These are phyloP conservation scores for Oenanthe javanica DNA, from an alignment of 140 eudicot genomes.

Conservation along the genomic window DNA sequence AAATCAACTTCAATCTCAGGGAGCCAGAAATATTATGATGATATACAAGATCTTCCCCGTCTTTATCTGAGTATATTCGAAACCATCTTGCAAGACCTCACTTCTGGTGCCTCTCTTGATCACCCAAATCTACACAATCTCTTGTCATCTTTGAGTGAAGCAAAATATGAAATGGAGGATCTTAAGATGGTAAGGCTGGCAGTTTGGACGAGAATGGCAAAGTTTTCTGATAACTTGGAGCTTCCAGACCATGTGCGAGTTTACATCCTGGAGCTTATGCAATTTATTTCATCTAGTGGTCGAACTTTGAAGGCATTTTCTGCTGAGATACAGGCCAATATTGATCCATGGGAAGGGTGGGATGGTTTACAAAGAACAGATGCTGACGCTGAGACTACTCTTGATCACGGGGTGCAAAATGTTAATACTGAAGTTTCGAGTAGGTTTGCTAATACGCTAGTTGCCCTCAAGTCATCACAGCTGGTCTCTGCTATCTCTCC, in stretches of 20 bases:
- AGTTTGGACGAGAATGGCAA: slow-evolving; percentile 69
- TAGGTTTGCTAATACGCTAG: slow-evolving; percentile 61
- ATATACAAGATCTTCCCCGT: slow-evolving; percentile 47
- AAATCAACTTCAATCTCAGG: slow-evolving; percentile 22
- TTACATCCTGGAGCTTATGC: slow-evolving; percentile 79
- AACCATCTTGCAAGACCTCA: slow-evolving; percentile 48
- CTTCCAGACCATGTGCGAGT: slow-evolving; percentile 72
- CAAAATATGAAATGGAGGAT: slow-evolving; percentile 58
- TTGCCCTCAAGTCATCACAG: slow-evolving; percentile 86
- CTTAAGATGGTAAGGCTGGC: slow-evolving; percentile 57
- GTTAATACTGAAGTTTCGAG: slow-evolving; percentile 29
- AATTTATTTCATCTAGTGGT: slow-evolving; percentile 42
- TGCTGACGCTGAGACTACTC: slow-evolving; percentile 16
- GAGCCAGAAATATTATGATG: slow-evolving; percentile 15
- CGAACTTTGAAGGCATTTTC: slow-evolving; percentile 36
- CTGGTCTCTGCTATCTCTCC: slow-evolving; percentile 63
- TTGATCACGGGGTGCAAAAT: slow-evolving; percentile 21
- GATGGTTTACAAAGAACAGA: slow-evolving; percentile 29
- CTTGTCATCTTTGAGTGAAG: slow-evolving; percentile 68
- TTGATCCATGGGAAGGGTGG: slow-evolving; percentile 90
- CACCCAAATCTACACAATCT: slow-evolving; percentile 37
- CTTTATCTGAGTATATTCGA: slow-evolving; percentile 63
- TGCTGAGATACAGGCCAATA: slow-evolving; percentile 29
- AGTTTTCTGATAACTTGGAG: slow-evolving; percentile 64
- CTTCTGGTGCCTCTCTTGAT: slow-evolving; percentile 33